A percentile compares a stretch with the other conserved stretches of the same genome.
phyloP scores from a whole-genome alignment of 2,329 filamentous ascomycete species.

The Fusarium succisae region DNA sequence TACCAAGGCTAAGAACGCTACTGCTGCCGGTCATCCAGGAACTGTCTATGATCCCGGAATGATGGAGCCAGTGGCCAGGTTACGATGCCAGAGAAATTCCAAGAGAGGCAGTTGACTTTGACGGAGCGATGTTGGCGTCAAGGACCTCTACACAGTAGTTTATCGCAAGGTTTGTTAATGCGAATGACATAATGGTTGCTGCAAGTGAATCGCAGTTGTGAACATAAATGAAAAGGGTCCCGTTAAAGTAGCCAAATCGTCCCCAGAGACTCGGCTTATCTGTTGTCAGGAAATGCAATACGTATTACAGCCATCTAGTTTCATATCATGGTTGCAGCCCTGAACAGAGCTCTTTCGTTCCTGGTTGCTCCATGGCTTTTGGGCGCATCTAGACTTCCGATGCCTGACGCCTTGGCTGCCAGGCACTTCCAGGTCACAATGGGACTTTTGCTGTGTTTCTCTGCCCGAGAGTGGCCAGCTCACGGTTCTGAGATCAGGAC shows the following conservation, averaged over 20 bases:
- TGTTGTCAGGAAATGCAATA: constrained; percentile 1
- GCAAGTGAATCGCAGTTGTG: not conserved
- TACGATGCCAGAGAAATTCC: constrained; percentile 11
- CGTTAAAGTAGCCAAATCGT: not conserved
- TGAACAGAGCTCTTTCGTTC: not conserved
- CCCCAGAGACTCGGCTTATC: not conserved
- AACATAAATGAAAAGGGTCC: not conserved
- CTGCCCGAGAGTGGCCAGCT: constrained; percentile 4
- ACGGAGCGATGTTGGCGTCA: not conserved
- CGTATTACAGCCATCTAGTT: not conserved
- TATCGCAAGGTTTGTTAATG: not conserved
- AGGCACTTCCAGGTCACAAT: constrained; percentile 1
- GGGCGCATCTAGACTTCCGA: constrained; percentile 21
- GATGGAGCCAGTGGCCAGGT: constrained; percentile 14
- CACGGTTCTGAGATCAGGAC: not conserved
- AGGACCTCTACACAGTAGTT: not conserved
- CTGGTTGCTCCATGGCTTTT: constrained; percentile 12
- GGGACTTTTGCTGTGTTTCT: not conserved
- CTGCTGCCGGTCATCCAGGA: constrained; percentile 28
- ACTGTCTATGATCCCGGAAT: constrained; percentile 5
- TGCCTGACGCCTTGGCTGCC: constrained; percentile 6
- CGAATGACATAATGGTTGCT: not conserved
- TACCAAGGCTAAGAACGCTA: constrained; percentile 18
- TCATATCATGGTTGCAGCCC: constrained; percentile 8
- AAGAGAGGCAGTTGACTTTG: constrained; percentile 23